A percentile compares a stretch with the other conserved stretches of the same genome.
Evolutionary conservation across 805 yeast species (phyloP).

Genomic region (Kazachstania martiniae): DNA sequence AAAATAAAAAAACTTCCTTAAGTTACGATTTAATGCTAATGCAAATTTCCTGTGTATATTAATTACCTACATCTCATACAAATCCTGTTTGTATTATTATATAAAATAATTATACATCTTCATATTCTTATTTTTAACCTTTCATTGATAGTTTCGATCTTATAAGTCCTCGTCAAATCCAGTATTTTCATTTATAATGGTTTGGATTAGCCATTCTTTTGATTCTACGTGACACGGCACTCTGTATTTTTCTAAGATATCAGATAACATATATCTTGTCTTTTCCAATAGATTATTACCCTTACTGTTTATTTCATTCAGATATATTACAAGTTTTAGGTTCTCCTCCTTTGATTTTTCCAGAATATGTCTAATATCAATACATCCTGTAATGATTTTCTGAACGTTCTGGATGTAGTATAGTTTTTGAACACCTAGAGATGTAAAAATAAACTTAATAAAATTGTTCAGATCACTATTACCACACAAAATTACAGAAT

Average conservation of each 20-base stretch:
- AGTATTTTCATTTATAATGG: slow-evolving; percentile 19
- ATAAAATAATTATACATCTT: too few species aligned
- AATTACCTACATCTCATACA: too few species aligned
- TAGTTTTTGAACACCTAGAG: slow-evolving; percentile 12
- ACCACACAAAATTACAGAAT: slow-evolving; percentile 29
- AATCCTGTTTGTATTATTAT: too few species aligned
- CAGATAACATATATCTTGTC: slow-evolving; percentile 3
- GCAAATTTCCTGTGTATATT: too few species aligned
- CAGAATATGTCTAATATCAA: not conserved
- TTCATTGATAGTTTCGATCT: too few species aligned
- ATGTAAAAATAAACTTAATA: slow-evolving; percentile 17
- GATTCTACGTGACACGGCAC: slow-evolving; percentile 12
- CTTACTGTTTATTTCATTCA: slow-evolving; percentile 10
- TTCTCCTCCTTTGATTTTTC: not conserved
- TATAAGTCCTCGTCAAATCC: slow-evolving; percentile 2
- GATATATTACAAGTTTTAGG: slow-evolving; percentile 10
- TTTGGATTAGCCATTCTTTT: slow-evolving; percentile 28
- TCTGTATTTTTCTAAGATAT: not conserved
- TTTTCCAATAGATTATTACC: slow-evolving; percentile 5
- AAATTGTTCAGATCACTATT: slow-evolving; percentile 19
- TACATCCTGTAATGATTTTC: not conserved
- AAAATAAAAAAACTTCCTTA: too few species aligned
- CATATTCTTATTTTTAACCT: too few species aligned
- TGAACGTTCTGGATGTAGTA: slow-evolving; percentile 5
- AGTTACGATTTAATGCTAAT: too few species aligned